Base-by-base conservation (phyloP, 2,329 filamentous ascomycete species). In the Fusarium cyanostomum region DNA sequence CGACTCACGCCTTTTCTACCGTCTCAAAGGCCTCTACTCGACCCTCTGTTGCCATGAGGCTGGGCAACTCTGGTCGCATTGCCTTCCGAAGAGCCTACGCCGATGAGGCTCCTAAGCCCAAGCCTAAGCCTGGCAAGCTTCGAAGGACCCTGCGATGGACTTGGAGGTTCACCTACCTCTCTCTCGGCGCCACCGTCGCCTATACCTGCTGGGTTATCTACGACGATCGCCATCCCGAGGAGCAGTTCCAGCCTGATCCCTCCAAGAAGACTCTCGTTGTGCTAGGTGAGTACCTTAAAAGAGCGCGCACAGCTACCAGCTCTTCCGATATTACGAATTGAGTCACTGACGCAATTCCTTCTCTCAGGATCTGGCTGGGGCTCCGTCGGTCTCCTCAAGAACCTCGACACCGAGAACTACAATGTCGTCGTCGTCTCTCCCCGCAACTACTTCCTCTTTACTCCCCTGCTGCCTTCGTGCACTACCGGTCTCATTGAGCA, bases 361-460 rank as follows among this genome's bases (percentile, higher is more conserved):
- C 38, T 15, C 13, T 30, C 62, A 97, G 94, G 94, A 74, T 96
- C 94, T 71, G 95, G 95, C 71, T 99, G 95, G 95, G 95, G 82
- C 71, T 92, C 94, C 38, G 92, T 99, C 73, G 96, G 94, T 60
- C 89, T 99, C 61, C 87, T 99, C 68, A 99, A 99, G 87, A 97
- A 96, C 78, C 91, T 99, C 79, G 94, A 99, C 76, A 97, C 94
- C 62, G 92, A 96, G 79, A 96, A 98, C 86, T 99, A 98, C 87
- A 98, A 99, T 78, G 94, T 98, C 78, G 80, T 98, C 75, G 93
- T 99, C 77, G 92, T 99, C 78, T 98, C 95, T 45, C 95, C 95
- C 52, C 92, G 95, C 77, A 99, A 99, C 83, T 99, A 97, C 87
- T 99, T 99, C 89, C 90, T 99, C 70, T 99, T 99, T 86, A 99